Conservation (phyloP, 2,329 filamentous ascomycete species). For the Didymella arachidicola region DNA sequence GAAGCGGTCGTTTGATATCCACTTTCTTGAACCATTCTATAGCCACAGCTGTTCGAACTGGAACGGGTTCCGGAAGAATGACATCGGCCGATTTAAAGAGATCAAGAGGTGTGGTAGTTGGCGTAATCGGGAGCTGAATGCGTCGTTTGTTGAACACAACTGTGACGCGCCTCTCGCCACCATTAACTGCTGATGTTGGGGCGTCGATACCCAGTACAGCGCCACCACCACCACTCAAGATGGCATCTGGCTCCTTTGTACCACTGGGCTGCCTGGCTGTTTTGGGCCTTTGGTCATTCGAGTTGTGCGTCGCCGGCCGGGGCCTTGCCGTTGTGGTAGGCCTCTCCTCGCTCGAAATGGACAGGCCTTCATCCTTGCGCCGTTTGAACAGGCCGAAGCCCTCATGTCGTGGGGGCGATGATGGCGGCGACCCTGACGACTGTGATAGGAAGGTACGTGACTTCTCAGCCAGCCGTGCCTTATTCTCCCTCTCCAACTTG, state of each 20-base stretch:
- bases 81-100: slow-evolving; percentile 73
- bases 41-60: slow-evolving; percentile 72
- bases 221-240: slow-evolving; percentile 56
- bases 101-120: slow-evolving; percentile 77
- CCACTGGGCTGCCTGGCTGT: slow-evolving; percentile 37
- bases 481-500: slow-evolving; percentile 36
- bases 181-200: slow-evolving; percentile 80
- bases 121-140: slow-evolving; percentile 74
- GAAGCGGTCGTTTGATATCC: slow-evolving; percentile 81
- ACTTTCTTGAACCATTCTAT: slow-evolving; percentile 78
- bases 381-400: slow-evolving; percentile 46
- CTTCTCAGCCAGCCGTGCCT: slow-evolving; percentile 36
- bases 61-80: slow-evolving; percentile 69
- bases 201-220: slow-evolving; percentile 71
- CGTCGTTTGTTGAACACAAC: slow-evolving; percentile 75
- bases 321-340: slow-evolving; percentile 17
- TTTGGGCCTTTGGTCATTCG: slow-evolving; percentile 19
- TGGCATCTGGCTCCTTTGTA: slow-evolving; percentile 41
- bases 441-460: slow-evolving; percentile 30
- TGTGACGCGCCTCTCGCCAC: slow-evolving; percentile 76
- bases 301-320: slow-evolving; percentile 32
- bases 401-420: slow-evolving; percentile 43
- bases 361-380: slow-evolving; percentile 43
- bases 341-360: slow-evolving; percentile 28
- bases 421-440: slow-evolving; percentile 38